Base-by-base conservation (phyloP, 2,329 filamentous ascomycete species). In the Sordariomycetes sp. region DNA sequence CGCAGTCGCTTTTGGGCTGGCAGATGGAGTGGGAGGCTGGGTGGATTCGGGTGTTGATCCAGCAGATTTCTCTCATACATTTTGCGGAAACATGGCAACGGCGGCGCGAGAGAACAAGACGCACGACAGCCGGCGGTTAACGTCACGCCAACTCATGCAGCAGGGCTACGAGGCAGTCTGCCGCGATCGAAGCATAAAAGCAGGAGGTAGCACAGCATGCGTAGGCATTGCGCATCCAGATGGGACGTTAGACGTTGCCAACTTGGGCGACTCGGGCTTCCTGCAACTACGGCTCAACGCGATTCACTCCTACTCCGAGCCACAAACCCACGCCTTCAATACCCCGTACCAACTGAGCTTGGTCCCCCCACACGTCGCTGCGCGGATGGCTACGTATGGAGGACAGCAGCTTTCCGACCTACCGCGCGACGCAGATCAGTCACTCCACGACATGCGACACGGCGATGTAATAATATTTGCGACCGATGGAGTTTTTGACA, bases 291-390 rank as follows among this genome's bases (percentile, higher is more conserved):
- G 87, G 11, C 73, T 86, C 18, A 93, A 90, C 45, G 86, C 83
- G 11, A 84, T 98, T 21, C 82, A 92, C 55, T 75, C 82, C 36
- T 81, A 79, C 51, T 94, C 87, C 3, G 74, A 79, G 31, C 82
- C 86, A 17, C 92, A 98, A 59, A 95, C 87, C 1, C 92, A 98
- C 57, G 87, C 82, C 28, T 98, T 98, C 71, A 98, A 98, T 59
- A 96, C 92, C 0, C 92, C 92, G 0, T 98, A 85, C 53, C 92
- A 98, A 57, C 73, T 98, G 26, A 90, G 86, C 35, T 79, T 94
- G 34, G 80, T 95, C 7, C 90, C 92, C 1, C 75, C 82, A 4
- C 76, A 74, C 46, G 80, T 94, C 59, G 72, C 86, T 37, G 75
- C 78, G 16, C 84, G 92, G 48, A 82, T 87, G 47, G 76, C 79